Evolutionary conservation across 768 basidiomycete species (phyloP).

Genomic region (Hortiboletus campestris): DNA sequence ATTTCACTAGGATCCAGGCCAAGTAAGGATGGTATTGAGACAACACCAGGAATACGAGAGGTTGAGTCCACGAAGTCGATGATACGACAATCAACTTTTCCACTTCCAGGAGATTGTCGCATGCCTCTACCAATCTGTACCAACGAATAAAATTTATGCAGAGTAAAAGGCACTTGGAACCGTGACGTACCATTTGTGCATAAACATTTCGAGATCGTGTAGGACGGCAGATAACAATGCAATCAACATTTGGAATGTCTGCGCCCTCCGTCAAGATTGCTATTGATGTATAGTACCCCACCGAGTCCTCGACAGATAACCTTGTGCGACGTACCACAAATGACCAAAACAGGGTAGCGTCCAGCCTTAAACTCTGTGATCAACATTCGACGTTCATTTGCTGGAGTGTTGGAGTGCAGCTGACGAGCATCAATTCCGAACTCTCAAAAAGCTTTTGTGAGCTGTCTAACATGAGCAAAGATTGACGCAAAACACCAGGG

Average conservation of each 20-base stretch:
- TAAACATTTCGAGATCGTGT: conserved; percentile 88
- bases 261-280: conserved; percentile 92
- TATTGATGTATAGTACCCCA: conserved; percentile 7
- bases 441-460: conserved; percentile 70
- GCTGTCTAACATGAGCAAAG: conserved; percentile 71
- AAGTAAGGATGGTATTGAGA: conserved; percentile 80
- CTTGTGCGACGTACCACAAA: conserved; percentile 64
- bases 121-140: conserved; percentile 90
- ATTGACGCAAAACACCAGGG: conserved; percentile 89
- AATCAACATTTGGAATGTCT: conserved; percentile 94
- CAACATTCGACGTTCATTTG: conserved; percentile 58
- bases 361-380: conserved; percentile 68
- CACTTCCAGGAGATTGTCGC: conserved; percentile 76
- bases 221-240: conserved; percentile 82
- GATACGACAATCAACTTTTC: conserved; percentile 81
- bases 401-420: conserved; percentile 67
- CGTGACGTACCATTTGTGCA: conserved; percentile 89
- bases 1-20: conserved; percentile 76
- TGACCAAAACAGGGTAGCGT: conserved; percentile 81
- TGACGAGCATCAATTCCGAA: conserved; percentile 85
- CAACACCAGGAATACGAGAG: conserved; percentile 62
- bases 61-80: conserved; percentile 89
- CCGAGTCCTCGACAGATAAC: neutral
- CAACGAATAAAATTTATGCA: neutral
- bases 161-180: neutral